Conservation (phyloP, 2,329 filamentous ascomycete species). For the Arthrobotrys iridis region DNA sequence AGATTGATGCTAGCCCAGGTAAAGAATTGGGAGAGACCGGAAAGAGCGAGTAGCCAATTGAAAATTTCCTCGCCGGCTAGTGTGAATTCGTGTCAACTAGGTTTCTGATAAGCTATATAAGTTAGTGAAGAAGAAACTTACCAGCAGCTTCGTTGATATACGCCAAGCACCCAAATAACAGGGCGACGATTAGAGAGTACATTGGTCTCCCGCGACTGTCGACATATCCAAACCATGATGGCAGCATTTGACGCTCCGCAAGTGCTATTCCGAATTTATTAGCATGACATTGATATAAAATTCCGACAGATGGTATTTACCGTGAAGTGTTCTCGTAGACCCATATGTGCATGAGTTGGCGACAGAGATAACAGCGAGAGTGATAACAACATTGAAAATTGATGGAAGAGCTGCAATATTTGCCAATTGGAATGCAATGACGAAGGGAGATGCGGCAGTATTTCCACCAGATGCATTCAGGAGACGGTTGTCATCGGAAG, state of each 20-base stretch:
- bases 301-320: neutral
- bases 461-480: conserved; percentile 61
- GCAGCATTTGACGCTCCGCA: conserved; percentile 34
- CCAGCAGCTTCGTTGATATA: conserved; percentile 57
- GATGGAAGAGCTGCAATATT: conserved; percentile 70
- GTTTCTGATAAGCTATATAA: too few species aligned
- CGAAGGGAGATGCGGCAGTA: conserved; percentile 71
- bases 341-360: conserved; percentile 49
- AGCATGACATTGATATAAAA: neutral
- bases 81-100: too few species aligned
- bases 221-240: conserved; percentile 62
- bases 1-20: conserved; percentile 77
- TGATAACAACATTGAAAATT: conserved; percentile 74
- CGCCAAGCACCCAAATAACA: conserved; percentile 40
- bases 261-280: conserved; percentile 14
- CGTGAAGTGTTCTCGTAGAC: conserved; percentile 50
- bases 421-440: conserved; percentile 72
- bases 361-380: conserved; percentile 47
- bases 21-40: conserved; percentile 77
- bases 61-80: conserved; percentile 67
- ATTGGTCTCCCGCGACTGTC: conserved; percentile 64
- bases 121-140: too few species aligned
- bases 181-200: conserved; percentile 43
- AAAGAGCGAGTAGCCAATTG: conserved; percentile 75
- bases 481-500: conserved; percentile 61